Evolutionary conservation across 805 yeast genomes (phyloP), one percentile per base, ranked within the genome.

Genomic region (Wickerhamomyces xylosicus): DNA sequence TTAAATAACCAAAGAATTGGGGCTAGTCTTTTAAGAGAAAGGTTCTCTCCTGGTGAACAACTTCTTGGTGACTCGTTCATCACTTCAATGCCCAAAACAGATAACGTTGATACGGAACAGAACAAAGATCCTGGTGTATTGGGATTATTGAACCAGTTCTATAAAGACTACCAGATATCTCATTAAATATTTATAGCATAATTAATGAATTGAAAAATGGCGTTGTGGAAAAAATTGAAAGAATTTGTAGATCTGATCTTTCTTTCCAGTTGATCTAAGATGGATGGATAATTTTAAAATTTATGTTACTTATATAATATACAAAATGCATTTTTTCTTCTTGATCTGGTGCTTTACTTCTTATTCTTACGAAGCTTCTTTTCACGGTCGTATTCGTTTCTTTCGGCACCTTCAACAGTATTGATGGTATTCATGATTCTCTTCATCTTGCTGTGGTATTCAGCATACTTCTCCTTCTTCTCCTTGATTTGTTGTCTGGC

Each of bases 341-440:
- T 25, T 25, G 14, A 21, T 21, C 10, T 10, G 10, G 25, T 21
- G 29, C 8, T 13, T 13, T 47, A 61, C 43, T 57, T 60, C 48
- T 68, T 67, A 32, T 68, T 64, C 56, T 72, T 74, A 52, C 87
- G 72, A 44, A 66, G 64, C 56, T 71, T 77, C 68, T 76, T 83
- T 55, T 89, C 97, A 44, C 87, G 72, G 56, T 87, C 96, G 60
- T 90, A 90, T 50, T 79, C 79, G 58, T 92, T 89, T 70, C 85
- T 84, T 56, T 86, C 97, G 5, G 92, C 85, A 54, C 97, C 97
- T 67, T 90, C 97, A 51, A 82, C 87, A 4, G 96, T 87, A 46
- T 83, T 84, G 53, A 92, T 85, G 40, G 89, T 75, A 50, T 89
- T 84, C 57, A 82, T 78, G 56, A 92, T 80, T 48, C 73, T 74